Base-by-base conservation (phyloP, 768 basidiomycete species). In the Sistotremastrum suecicum region DNA sequence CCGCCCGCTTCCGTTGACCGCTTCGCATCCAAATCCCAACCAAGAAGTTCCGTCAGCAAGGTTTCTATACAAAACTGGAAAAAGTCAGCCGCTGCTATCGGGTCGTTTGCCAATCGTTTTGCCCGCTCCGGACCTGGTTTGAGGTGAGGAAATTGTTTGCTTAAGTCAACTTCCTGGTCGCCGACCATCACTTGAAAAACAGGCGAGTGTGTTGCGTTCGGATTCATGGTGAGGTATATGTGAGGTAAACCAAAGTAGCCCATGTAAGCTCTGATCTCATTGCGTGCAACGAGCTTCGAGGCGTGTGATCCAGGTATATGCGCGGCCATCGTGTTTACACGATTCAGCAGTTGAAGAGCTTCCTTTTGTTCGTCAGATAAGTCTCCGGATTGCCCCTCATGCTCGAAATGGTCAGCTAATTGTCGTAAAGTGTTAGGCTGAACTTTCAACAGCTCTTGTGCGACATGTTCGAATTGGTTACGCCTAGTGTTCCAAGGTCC, bases 21-120 rank as follows among this genome's bases (percentile, higher is more conserved):
- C n/a, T n/a, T n/a, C n/a, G n/a, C n/a, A n/a, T n/a, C n/a, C n/a
- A n/a, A n/a, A n/a, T n/a, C n/a, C n/a, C n/a, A n/a, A n/a, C n/a
- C n/a, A n/a, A n/a, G n/a, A n/a, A n/a, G n/a, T n/a, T n/a, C n/a
- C n/a, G n/a, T n/a, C n/a, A n/a, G n/a, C n/a, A n/a, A n/a, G n/a
- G n/a, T n/a, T n/a, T n/a, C n/a, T n/a, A n/a, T n/a, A n/a, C n/a
- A n/a, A n/a, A 60, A 62, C 3, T 60, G 50, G 51, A 57, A 65
- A 42, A 63, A 63, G 5, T 63, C 56, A 0, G 59, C 58, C 10
- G 59, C 64, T 1, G 61, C 57, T n/a, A 64, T 61, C 39, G 64
- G 63, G 48, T 65, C 63, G 10, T 53, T 44, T 0, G 63, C 61
- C 0, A 65, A 30, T 0, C 55, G 33, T 0, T 56, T 10, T 2